Evolutionary conservation across 805 yeast species (phyloP).

Genomic region (Zygosaccharomyces rouxii): DNA sequence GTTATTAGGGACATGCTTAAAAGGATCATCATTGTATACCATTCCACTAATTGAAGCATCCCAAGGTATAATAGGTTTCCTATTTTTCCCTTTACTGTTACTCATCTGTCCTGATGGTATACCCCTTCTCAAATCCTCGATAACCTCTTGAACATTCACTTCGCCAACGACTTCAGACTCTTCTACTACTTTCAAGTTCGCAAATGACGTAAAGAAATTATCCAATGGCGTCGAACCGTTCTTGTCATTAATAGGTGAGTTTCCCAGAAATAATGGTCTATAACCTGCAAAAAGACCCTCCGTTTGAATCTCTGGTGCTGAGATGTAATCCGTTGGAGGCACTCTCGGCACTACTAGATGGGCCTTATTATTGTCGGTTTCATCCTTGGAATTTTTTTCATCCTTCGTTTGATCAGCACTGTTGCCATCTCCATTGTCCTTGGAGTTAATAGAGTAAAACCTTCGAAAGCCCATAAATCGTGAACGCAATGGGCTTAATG

Average conservation of each 20-base stretch:
- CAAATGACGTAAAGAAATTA: conserved; percentile 21
- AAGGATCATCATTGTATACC: conserved; percentile 33
- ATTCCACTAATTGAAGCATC: conserved; percentile 38
- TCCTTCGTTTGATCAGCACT: not conserved
- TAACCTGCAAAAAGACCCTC: conserved; percentile 46
- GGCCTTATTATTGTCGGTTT: not conserved
- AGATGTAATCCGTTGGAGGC: conserved; percentile 29
- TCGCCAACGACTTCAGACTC: conserved; percentile 11
- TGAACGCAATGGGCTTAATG: not conserved
- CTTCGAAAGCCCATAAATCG: not conserved
- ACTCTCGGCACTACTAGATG: conserved; percentile 29
- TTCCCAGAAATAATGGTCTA: conserved; percentile 42
- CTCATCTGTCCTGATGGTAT: conserved; percentile 8
- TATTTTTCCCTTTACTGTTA: conserved; percentile 8
- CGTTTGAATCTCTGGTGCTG: conserved; percentile 27
- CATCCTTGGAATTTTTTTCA: not conserved
- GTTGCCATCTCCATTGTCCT: not conserved
- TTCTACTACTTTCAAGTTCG: conserved; percentile 17
- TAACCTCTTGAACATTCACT: conserved; percentile 19
- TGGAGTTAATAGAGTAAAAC: conserved; percentile 1
- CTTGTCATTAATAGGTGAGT: conserved; percentile 23
- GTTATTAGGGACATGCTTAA: conserved; percentile 36
- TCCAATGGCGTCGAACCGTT: conserved; percentile 13
- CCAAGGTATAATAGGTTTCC: conserved; percentile 38
- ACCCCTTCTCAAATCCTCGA: conserved; percentile 20